Evolutionary conservation across 2,329 filamentous ascomycete genomes (phyloP), one percentile per base, ranked within the genome.

Genomic region (Colletotrichum coccodes): DNA sequence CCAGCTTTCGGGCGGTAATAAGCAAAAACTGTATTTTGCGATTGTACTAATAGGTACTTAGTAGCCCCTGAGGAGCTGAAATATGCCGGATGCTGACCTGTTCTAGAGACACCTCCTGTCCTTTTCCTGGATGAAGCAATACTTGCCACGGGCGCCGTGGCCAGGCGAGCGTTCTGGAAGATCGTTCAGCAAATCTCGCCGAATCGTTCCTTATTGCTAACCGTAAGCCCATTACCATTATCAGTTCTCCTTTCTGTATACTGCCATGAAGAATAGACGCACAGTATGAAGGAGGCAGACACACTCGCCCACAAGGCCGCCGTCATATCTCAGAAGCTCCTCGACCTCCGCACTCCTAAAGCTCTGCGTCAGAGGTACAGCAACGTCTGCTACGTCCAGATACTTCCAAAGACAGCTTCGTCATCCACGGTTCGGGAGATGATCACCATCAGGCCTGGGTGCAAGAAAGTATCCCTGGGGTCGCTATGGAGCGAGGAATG

Each of bases 221-320:
- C 92, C 0, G 42, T 58, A 30, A 49, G 60, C 23, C 21, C 23
- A 7, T 9, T 12, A 9, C 3, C 6, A 6, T 6, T 3, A 23
- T 6, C 16, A 1, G 8, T 36, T 36, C n/a, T 36, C 6, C 2
- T 36, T 32, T 11, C 12, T 23, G n/a, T 28, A 23, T 53, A 16
- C 18, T 53, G 18, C 34, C 7, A 14, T 36, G n/a, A 11, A 12
- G 30, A 23, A 32, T 6, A 56, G 40, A 95, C 92, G 0, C 92
- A 95, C 76, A 90, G 87, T 12, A 94, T 95, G 92, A 92, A 95
- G 76, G 93, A 95, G 77, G 92, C 92, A 1, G 91, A 94, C 72
- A 91, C 91, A 1, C 83, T 95, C 3, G 92, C 92, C 0, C 89
- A 69, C 8, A 75, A 76, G 7, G 77, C 75, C 6, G 74, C 71